A percentile compares a stretch with the other conserved stretches of the same genome.
Conservation (phyloP, 208 protist genomes). For the Leptomonas pyrrhocoris region DNA sequence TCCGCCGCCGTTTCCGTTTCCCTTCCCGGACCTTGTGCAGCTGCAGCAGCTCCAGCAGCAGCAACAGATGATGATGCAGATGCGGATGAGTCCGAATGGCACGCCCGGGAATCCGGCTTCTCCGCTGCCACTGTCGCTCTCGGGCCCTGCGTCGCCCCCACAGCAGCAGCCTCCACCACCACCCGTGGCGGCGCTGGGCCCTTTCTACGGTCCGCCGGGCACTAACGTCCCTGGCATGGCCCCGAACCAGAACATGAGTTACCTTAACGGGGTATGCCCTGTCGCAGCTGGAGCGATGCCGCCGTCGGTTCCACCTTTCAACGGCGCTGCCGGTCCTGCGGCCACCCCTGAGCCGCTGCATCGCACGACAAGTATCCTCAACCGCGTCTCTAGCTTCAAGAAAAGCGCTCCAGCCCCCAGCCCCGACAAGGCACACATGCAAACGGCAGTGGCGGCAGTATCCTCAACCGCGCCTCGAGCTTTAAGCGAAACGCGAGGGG, state of each 20-base stretch:
- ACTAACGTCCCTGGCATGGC: neutral
- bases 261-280: neutral
- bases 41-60: constrained; percentile 8
- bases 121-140: neutral
- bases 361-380: constrained; percentile 39
- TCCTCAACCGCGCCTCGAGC: constrained; percentile 21
- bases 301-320: constrained; percentile 8
- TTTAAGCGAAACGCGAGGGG: constrained; percentile 9
- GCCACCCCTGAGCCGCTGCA: constrained; percentile 10
- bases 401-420: constrained; percentile 11
- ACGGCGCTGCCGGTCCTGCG: neutral
- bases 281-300: neutral
- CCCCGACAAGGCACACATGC: no score
- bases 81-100: neutral
- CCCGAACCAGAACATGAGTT: constrained; percentile 1
- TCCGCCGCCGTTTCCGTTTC: constrained; percentile 26
- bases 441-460: constrained; percentile 9
- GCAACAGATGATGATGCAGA: constrained; percentile 3
- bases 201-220: neutral
- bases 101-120: no score
- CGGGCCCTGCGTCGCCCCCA: neutral
- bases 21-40: constrained; percentile 2
- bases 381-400: constrained; percentile 48
- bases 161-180: neutral
- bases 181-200: neutral